Evolutionary conservation across 345 rosid species (phyloP).

Genomic region (Eucalyptus polyanthemos): DNA sequence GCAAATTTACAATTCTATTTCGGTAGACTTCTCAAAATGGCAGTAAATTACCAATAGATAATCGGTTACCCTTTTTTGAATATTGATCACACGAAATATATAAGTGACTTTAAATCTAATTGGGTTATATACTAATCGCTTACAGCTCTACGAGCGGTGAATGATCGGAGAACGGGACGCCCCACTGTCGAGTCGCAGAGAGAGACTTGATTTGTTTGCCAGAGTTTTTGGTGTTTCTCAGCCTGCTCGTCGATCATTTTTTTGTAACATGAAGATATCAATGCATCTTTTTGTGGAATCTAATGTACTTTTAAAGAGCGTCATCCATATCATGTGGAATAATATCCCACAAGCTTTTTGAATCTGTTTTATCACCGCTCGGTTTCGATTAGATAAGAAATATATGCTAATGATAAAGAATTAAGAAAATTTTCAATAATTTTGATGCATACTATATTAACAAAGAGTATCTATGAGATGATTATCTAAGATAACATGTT

Average conservation of each 20-base stretch:
- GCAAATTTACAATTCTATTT: too few species aligned
- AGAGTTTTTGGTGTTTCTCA: background rate
- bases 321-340: background rate
- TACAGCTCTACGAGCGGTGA: rapidly evolving
- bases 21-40: too few species aligned
- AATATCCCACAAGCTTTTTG: background rate
- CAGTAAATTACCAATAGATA: background rate
- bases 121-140: too few species aligned
- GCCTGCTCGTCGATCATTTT: background rate
- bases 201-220: background rate
- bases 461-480: background rate
- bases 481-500: background rate
- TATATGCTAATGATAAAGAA: background rate
- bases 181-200: background rate
- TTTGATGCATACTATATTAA: too few species aligned
- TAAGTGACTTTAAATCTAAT: background rate
- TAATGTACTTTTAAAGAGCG: background rate
- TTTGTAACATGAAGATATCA: background rate
- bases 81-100: too few species aligned
- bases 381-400: too few species aligned
- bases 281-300: background rate
- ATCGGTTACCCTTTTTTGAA: background rate
- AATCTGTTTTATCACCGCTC: background rate
- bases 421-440: background rate
- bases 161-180: background rate